A percentile compares a stretch with the other conserved stretches of the same genome.
These are phyloP conservation scores for Tephrocybe sp. DNA, from an alignment of 768 basidiomycete genomes.

Conservation along the genomic window DNA sequence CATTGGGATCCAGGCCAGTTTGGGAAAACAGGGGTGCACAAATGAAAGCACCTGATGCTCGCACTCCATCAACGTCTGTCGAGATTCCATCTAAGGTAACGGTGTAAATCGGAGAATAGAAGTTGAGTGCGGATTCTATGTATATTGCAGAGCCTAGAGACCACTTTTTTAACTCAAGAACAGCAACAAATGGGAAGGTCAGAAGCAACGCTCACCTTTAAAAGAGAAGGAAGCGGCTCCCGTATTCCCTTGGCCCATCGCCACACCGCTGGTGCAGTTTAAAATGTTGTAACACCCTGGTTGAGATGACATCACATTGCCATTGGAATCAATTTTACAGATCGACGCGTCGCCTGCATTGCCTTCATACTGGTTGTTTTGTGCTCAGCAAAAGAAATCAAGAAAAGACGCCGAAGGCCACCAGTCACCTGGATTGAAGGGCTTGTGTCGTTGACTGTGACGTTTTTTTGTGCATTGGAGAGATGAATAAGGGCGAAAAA, in stretches of 20 bases:
- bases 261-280: conserved; percentile 18
- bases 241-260: conserved; percentile 14
- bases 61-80: conserved; percentile 24
- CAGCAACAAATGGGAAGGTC: not conserved
- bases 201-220: conserved; percentile 14
- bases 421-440: conserved; percentile 15
- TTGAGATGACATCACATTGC: conserved; percentile 1
- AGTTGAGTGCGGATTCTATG: conserved; percentile 21
- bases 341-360: conserved; percentile 9
- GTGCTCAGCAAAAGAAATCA: not conserved
- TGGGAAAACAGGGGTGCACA: conserved; percentile 25
- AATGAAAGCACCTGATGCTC: conserved; percentile 15
- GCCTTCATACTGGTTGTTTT: conserved; percentile 17
- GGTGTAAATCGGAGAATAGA: conserved; percentile 21
- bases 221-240: conserved; percentile 22
- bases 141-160: conserved; percentile 25
- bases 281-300: conserved; percentile 22
- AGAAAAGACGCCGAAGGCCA: too few species aligned
- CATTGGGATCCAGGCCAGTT: conserved; percentile 21
- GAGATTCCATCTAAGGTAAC: conserved; percentile 24
- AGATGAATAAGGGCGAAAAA: not conserved
- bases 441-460: conserved; percentile 25
- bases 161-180: not conserved
- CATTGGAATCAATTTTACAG: conserved; percentile 11
- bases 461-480: conserved; percentile 15